Evolutionary conservation across 2,329 filamentous ascomycete genomes (phyloP).

Genomic region (Neopestalotiopsis rosae): DNA sequence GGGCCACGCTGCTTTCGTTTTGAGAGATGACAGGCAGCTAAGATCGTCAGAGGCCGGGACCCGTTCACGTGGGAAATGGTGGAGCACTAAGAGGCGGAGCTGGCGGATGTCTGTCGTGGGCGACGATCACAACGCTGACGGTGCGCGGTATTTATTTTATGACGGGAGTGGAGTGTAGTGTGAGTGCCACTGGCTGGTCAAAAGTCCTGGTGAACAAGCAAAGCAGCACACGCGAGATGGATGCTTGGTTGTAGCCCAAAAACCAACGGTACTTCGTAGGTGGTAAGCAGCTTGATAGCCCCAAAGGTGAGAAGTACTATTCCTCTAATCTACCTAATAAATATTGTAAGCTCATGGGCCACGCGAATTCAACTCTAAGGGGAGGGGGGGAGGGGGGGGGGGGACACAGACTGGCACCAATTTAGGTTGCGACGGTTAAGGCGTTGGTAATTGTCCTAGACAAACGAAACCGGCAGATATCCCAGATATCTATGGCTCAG

Average conservation of each 20-base stretch:
- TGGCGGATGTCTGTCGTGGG: conserved; percentile 8
- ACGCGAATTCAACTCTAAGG: not conserved
- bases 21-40: conserved; percentile 8
- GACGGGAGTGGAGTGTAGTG: conserved; percentile 4
- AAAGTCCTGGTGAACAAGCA: not conserved
- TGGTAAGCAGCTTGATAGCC: too few relatives aligned
- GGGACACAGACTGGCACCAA: conserved; percentile 9
- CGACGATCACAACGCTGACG: conserved; percentile 17
- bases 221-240: not conserved
- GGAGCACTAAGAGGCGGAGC: conserved; percentile 13
- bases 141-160: conserved; percentile 10
- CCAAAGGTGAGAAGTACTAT: not conserved
- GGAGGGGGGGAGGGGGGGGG: conserved; percentile 8
- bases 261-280: not conserved
- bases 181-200: not conserved
- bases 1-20: not conserved
- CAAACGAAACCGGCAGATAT: not conserved
- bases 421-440: conserved; percentile 1
- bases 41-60: conserved; percentile 6
- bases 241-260: not conserved
- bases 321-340: not conserved
- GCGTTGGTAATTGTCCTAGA: not conserved
- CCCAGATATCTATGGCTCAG: not conserved
- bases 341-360: not conserved
- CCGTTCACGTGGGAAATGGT: conserved; percentile 11